phyloP scores from a whole-genome alignment of 495 filamentous ascomycete species.

The Apodospora peruviana region DNA sequence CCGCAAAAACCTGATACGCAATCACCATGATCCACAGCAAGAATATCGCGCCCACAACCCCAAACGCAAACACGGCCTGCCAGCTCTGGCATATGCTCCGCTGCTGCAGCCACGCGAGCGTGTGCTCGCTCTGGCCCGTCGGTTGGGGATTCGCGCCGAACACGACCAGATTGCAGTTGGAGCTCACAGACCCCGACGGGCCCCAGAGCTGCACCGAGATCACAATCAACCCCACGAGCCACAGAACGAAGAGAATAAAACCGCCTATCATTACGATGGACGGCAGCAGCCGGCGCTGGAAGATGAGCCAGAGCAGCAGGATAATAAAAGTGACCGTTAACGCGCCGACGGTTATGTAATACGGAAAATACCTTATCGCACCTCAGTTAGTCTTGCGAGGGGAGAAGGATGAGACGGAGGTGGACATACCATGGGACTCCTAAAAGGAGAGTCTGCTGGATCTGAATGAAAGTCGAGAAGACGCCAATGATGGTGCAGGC shows the following conservation, averaged over 20 bases:
- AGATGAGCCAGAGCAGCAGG: slow-evolving; percentile 65
- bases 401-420: neutral
- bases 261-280: slow-evolving; percentile 83
- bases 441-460: slow-evolving; percentile 66
- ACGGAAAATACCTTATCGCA: slow-evolving; percentile 81
- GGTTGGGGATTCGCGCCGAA: slow-evolving; percentile 40
- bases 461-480: slow-evolving; percentile 75
- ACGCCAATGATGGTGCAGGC: slow-evolving; percentile 77
- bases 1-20: slow-evolving; percentile 76
- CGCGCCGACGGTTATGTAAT: slow-evolving; percentile 68
- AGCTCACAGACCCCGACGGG: slow-evolving; percentile 64
- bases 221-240: slow-evolving; percentile 87
- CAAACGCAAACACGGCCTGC: slow-evolving; percentile 62
- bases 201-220: slow-evolving; percentile 86
- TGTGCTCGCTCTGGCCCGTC: slow-evolving; percentile 59
- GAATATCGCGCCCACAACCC: slow-evolving; percentile 75
- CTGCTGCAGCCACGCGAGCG: slow-evolving; percentile 85
- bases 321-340: slow-evolving; percentile 71
- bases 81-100: slow-evolving; percentile 74
- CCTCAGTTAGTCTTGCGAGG: neutral
- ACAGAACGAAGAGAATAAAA: slow-evolving; percentile 93
- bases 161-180: slow-evolving; percentile 74
- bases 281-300: slow-evolving; percentile 75
- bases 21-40: slow-evolving; percentile 94
- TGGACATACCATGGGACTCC: slow-evolving; percentile 73